phyloP scores from a whole-genome alignment of 305 asterid species.

The Fraxinus baroniana region DNA sequence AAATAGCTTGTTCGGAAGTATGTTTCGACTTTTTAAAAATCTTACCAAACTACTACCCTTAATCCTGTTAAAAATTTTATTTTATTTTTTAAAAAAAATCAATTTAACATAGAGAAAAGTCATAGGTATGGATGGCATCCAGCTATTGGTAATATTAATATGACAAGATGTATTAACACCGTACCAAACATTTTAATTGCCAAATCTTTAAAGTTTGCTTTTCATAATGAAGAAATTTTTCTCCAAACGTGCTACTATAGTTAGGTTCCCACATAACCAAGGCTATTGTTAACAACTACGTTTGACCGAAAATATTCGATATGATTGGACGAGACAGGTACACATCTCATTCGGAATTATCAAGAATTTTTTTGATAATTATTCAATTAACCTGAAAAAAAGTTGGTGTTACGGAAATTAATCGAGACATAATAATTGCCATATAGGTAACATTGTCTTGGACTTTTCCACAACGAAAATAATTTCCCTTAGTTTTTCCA shows the following conservation, averaged over 20 bases:
- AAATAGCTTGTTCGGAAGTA: background rate
- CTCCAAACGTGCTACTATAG: background rate
- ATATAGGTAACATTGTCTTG: background rate
- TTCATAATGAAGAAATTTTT: background rate
- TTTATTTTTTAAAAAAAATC: no score
- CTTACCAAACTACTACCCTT: background rate
- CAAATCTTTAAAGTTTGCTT: background rate
- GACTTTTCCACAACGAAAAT: background rate
- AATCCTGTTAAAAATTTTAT: background rate
- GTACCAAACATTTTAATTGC: background rate
- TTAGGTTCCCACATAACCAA: background rate
- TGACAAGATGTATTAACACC: background rate
- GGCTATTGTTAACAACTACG: background rate
- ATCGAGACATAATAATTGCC: constrained; percentile 1
- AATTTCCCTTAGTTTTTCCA: background rate
- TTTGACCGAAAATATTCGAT: background rate
- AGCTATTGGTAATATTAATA: background rate
- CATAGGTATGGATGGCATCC: background rate
- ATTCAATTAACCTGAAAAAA: background rate
- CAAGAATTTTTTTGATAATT: background rate
- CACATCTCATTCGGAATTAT: no score
- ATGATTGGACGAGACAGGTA: background rate
- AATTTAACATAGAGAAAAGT: background rate
- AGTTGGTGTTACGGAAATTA: background rate
- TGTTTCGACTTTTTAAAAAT: background rate